Base-by-base conservation (phyloP, 2,329 filamentous ascomycete genomes). In the Hymenoscyphus albidus region DNA sequence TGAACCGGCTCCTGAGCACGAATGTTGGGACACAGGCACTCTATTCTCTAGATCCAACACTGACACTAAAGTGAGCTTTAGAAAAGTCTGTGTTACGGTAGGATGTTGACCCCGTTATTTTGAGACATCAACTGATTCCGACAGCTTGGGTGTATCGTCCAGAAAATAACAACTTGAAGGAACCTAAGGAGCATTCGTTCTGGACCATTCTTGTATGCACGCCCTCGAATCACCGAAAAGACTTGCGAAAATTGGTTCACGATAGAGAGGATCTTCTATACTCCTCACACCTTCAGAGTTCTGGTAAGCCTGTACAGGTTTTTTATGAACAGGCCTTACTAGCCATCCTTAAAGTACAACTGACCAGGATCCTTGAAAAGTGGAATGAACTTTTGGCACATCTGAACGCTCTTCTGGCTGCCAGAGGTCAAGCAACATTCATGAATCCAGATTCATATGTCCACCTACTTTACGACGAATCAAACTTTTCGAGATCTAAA, bases 381-480 rank as follows among this genome's bases (percentile, higher is more conserved):
- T 44, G 42, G 42, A 44, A 44, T 3, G 42, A n/a, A 6, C 42
- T 44, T 44, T 44, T 13, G 42, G 13, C 42, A 44, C 10, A 14
- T 13, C 42, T 44, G 5, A 44, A n/a, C 13, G 2, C 14, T n/a
- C 42, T 44, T n/a, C 18, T 44, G 14, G 42, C 6, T 5, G 14
- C 5, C 3, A 44, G 42, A 18, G 42, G 18, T 13, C 10, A 13
- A n/a, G 42, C 42, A 1, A 44, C 14, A n/a, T 58, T 58, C 7
- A 58, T 58, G 56, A 39, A 39, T 18, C 56, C 56, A 38, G n/a
- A 35, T 12, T 7, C 13, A 12, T 70, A 73, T 58, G 71, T 72
- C 38, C 69, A 67, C 54, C 66, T 74, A 0, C 55, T 73, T 2
- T 71, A 70, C 27, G 72, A 74, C 51, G 72, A 74, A 57, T 68